Evolutionary conservation across 352 stramenopile genomes (phyloP).

Genomic region (Phytophthora pseudosyringae): DNA sequence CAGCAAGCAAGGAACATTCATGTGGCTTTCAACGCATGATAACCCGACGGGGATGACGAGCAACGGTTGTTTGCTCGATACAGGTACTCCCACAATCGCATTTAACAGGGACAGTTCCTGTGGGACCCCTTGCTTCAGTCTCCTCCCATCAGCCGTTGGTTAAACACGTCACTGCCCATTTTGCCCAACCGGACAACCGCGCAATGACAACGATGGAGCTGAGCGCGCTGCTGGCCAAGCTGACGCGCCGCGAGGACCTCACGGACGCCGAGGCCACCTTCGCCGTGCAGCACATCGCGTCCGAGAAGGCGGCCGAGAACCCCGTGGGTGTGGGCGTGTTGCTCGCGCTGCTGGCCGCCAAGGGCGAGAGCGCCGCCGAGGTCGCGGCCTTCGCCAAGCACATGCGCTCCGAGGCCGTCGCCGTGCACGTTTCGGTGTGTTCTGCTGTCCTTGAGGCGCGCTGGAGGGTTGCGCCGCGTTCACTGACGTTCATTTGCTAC

Average conservation of each 20-base stretch:
- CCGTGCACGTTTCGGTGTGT: constrained; percentile 67
- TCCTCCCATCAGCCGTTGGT: background rate
- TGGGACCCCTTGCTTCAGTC: constrained; percentile 4
- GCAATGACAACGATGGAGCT: constrained; percentile 57
- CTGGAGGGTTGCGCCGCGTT: background rate
- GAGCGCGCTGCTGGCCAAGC: constrained; percentile 77
- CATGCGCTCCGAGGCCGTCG: constrained; percentile 94
- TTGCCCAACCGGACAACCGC: constrained; percentile 16
- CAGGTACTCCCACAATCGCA: background rate
- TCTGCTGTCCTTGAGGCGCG: background rate
- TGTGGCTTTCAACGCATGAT: too few species aligned
- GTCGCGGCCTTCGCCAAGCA: constrained; percentile 96
- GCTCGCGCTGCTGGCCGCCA: constrained; percentile 93
- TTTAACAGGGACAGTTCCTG: constrained; percentile 5
- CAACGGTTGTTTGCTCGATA: background rate
- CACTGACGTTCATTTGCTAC: constrained; percentile 8
- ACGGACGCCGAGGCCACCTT: constrained; percentile 70
- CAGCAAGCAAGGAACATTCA: too few species aligned
- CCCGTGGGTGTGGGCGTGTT: constrained; percentile 90
- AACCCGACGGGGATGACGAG: background rate
- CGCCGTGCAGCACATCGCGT: constrained; percentile 79
- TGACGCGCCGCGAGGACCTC: constrained; percentile 75
- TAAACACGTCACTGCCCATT: constrained; percentile 22
- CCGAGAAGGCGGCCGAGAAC: constrained; percentile 61
- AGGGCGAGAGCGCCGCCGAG: constrained; percentile 95